Evolutionary conservation across 2,329 filamentous ascomycete genomes (phyloP).

Genomic region (Rutstroemia sydowiana): DNA sequence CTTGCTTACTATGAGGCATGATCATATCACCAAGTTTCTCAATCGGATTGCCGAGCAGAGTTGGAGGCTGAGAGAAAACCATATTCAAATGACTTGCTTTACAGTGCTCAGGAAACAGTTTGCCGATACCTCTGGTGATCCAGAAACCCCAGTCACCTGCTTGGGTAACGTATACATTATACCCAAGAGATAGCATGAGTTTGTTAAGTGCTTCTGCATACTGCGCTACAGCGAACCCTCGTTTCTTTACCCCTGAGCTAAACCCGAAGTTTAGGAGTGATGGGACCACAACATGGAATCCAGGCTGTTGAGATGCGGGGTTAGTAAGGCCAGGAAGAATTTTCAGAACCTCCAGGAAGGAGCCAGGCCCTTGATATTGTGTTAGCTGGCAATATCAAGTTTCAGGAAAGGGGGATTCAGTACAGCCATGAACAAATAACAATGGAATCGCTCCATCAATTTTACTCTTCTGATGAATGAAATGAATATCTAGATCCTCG

Average conservation of each 20-base stretch:
- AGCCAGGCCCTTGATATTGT: slow-evolving; percentile 48
- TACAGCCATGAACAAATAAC: slow-evolving; percentile 49
- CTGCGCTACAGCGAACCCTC: slow-evolving; percentile 50
- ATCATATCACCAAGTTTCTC: slow-evolving; percentile 50
- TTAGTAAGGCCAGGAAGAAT: slow-evolving; percentile 44
- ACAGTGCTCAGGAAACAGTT: slow-evolving; percentile 49
- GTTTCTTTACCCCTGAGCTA: slow-evolving; percentile 35
- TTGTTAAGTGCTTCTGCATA: slow-evolving; percentile 60
- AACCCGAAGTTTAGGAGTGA: slow-evolving; percentile 50
- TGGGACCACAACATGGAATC: slow-evolving; percentile 51
- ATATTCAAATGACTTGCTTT: slow-evolving; percentile 58
- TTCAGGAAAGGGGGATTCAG: not conserved
- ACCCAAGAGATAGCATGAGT: slow-evolving; percentile 62
- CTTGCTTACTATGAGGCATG: slow-evolving; percentile 44
- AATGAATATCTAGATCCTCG: slow-evolving; percentile 53
- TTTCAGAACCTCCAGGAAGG: slow-evolving; percentile 59
- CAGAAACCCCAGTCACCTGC: slow-evolving; percentile 66
- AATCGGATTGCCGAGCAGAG: slow-evolving; percentile 44
- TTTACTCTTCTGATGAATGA: slow-evolving; percentile 45
- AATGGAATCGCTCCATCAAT: slow-evolving; percentile 51
- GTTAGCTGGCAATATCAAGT: not conserved
- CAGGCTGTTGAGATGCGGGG: slow-evolving; percentile 25
- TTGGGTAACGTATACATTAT: slow-evolving; percentile 53
- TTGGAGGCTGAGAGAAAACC: slow-evolving; percentile 41
- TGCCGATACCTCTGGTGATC: slow-evolving; percentile 55